Percentiles rank a stretch among this genome's conserved stretches.
Evolutionary conservation across 2,329 filamentous ascomycete genomes (phyloP).

Genomic region (Didymella arachidicola): DNA sequence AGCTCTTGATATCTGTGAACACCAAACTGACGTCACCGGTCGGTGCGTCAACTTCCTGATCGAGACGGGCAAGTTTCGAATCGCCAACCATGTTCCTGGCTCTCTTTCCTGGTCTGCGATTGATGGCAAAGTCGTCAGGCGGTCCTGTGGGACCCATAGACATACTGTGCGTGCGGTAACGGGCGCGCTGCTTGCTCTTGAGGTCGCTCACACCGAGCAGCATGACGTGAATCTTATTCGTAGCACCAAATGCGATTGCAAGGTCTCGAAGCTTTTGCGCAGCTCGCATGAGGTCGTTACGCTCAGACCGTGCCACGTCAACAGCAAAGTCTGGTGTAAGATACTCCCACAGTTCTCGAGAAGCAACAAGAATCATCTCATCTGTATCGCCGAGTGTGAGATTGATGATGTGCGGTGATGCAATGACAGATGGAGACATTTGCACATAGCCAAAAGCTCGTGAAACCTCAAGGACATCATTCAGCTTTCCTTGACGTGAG

Average conservation of each 20-base stretch:
- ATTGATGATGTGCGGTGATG: constrained; percentile 82
- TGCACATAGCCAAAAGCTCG: constrained; percentile 95
- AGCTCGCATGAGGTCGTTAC: constrained; percentile 90
- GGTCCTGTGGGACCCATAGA: constrained; percentile 81
- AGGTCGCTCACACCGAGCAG: constrained; percentile 92
- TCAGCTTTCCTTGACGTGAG: constrained; percentile 90
- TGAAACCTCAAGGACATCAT: constrained; percentile 89
- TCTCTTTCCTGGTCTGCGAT: constrained; percentile 66
- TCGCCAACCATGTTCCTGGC: constrained; percentile 70
- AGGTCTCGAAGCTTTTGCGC: constrained; percentile 93
- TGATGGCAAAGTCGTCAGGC: constrained; percentile 73
- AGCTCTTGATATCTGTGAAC: constrained; percentile 99
- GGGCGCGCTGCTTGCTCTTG: constrained; percentile 80
- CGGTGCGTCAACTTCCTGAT: constrained; percentile 89
- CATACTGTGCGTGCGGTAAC: constrained; percentile 81
- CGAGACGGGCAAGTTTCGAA: constrained; percentile 84
- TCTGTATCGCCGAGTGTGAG: constrained; percentile 84
- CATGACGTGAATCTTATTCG: constrained; percentile 98
- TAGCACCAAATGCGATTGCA: constrained; percentile 93
- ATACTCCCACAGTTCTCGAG: constrained; percentile 94
- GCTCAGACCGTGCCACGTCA: constrained; percentile 86
- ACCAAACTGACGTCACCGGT: constrained; percentile 91
- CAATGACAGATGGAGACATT: constrained; percentile 90
- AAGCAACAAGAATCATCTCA: constrained; percentile 91
- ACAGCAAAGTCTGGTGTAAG: constrained; percentile 88